Percentiles rank a stretch among this genome's conserved stretches.
Conservation (phyloP, 345 rosid species). For the Sisymbrium irio region DNA sequence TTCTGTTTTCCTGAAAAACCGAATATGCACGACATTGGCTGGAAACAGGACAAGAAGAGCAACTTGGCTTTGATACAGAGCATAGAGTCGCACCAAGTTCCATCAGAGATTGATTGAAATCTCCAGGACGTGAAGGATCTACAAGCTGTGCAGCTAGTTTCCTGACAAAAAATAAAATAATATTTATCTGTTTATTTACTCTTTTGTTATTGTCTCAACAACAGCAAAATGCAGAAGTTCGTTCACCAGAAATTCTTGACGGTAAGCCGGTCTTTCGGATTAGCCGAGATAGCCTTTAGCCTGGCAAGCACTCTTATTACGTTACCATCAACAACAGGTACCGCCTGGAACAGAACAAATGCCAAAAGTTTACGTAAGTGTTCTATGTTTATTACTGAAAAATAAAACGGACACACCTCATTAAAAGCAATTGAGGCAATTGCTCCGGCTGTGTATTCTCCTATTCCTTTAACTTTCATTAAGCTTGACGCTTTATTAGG, state of each 20-base stretch:
- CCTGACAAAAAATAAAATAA: slow-evolving; percentile 41
- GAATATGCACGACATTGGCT: slow-evolving; percentile 64
- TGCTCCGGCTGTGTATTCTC: slow-evolving; percentile 82
- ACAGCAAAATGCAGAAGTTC: background rate
- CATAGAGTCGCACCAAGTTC: slow-evolving; percentile 96
- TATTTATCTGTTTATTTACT: background rate
- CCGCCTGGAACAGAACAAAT: slow-evolving; percentile 46
- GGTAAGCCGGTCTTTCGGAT: slow-evolving; percentile 68
- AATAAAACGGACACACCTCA: slow-evolving; percentile 45
- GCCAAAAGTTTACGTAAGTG: background rate
- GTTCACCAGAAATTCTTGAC: slow-evolving; percentile 72
- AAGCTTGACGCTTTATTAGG: slow-evolving; percentile 49
- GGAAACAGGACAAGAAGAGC: slow-evolving; percentile 79
- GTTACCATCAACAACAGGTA: slow-evolving; percentile 76
- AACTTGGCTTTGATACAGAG: slow-evolving; percentile 64
- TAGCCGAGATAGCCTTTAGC: slow-evolving; percentile 71
- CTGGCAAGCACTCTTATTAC: slow-evolving; percentile 75
- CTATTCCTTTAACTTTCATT: slow-evolving; percentile 65
- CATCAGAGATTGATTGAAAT: slow-evolving; percentile 94
- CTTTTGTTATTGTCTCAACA: slow-evolving; percentile 5
- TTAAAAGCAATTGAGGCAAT: slow-evolving; percentile 78
- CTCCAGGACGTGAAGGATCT: slow-evolving; percentile 78
- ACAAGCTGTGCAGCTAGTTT: slow-evolving; percentile 86
- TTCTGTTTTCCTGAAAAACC: slow-evolving; percentile 46
- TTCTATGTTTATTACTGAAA: background rate